Evolutionary conservation across 805 yeast species (phyloP).

Genomic region (Ogataea ganodermae): DNA sequence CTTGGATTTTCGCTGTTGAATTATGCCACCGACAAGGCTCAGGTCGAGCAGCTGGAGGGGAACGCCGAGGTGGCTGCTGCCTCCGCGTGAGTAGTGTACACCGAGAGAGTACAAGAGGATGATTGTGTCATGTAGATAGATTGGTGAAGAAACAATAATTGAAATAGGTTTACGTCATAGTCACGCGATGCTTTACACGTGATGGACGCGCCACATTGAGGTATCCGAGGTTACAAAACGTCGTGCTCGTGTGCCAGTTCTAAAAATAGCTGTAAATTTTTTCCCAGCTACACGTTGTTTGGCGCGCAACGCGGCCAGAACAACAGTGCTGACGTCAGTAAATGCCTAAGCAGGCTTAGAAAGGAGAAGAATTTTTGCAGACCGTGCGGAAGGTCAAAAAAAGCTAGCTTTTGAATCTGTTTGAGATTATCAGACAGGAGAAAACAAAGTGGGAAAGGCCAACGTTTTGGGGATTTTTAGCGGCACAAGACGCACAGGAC

Average conservation of each 20-base stretch:
- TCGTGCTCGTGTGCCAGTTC: no score
- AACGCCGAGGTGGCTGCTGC: neutral
- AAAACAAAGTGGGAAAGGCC: neutral
- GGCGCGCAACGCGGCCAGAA: no score
- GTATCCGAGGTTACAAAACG: no score
- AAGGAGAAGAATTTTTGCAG: conserved; percentile 2
- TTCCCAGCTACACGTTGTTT: conserved; percentile 1
- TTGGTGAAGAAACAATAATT: no score
- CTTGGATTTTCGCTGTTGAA: conserved; percentile 37
- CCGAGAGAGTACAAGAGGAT: no score
- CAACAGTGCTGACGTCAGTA: conserved; percentile 1
- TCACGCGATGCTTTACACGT: no score
- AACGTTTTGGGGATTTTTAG: neutral
- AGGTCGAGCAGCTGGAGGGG: conserved; percentile 15
- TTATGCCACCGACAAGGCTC: conserved; percentile 34
- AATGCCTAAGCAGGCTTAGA: conserved; percentile 5
- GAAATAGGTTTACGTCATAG: no score
- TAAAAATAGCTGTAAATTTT: neutral
- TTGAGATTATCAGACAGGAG: neutral
- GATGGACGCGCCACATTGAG: no score
- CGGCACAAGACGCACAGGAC: neutral
- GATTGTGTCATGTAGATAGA: neutral
- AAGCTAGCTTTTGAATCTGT: conserved; percentile 1
- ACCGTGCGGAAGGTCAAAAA: neutral
- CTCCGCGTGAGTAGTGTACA: no score